Evolutionary conservation across 2,329 filamentous ascomycete species (phyloP).

Genomic region (Penicillium crustosum): DNA sequence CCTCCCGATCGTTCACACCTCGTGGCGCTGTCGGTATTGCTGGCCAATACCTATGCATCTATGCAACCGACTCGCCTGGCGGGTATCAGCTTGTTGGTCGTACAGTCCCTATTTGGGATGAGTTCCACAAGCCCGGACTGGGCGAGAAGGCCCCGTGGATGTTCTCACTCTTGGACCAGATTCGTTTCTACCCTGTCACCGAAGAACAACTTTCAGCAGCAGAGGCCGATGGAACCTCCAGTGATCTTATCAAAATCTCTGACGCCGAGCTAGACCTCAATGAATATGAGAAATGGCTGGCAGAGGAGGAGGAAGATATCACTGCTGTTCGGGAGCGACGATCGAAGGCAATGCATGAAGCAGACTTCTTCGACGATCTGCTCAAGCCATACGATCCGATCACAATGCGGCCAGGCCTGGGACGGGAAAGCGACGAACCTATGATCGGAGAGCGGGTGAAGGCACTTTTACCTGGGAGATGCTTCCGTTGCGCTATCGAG

Average conservation of each 20-base stretch:
- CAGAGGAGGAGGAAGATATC: neutral
- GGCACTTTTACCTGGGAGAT: neutral
- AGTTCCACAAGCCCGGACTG: no score
- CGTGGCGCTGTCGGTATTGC: no score
- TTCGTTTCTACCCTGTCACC: no score
- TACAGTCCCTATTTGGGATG: no score
- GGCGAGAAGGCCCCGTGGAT: no score
- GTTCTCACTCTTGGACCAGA: no score
- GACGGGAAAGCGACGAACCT: neutral
- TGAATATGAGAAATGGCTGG: neutral
- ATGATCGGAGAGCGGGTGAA: neutral
- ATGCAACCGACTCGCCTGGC: no score
- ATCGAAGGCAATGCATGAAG: neutral
- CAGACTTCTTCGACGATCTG: neutral
- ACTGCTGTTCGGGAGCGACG: neutral
- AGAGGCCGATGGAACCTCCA: neutral
- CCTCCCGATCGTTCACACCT: no score
- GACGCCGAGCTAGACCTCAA: neutral
- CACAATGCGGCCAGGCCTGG: neutral
- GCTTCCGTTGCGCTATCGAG: neutral
- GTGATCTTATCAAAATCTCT: neutral
- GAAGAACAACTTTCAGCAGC: neutral
- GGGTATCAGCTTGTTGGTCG: no score
- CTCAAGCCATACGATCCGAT: neutral
- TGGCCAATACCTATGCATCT: no score